A percentile compares a stretch with the other conserved stretches of the same genome.
These are phyloP conservation scores for Nigrospora osmanthi DNA, from an alignment of 2,329 filamentous ascomycete genomes.

Conservation along the genomic window DNA sequence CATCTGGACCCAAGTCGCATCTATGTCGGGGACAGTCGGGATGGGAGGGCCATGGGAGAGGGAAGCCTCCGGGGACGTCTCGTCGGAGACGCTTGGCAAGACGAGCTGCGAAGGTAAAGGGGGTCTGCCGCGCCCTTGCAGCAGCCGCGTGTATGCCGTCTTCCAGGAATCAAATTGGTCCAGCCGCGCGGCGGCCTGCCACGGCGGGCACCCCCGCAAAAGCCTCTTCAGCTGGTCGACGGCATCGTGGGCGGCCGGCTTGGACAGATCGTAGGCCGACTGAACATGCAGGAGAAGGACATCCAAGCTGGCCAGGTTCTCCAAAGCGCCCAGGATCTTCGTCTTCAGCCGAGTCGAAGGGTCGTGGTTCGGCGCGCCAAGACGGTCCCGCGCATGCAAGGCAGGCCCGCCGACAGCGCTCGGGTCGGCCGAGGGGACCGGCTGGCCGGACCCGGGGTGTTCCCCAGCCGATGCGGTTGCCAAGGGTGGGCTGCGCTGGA, in stretches of 20 bases:
- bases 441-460: too few relatives aligned
- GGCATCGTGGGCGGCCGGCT: constrained; percentile 13
- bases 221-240: constrained; percentile 16
- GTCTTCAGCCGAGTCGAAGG: background rate
- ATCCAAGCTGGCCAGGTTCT: background rate
- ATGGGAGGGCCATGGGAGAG: too few relatives aligned
- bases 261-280: constrained; percentile 11
- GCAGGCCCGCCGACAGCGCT: too few relatives aligned
- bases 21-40: constrained; percentile 4
- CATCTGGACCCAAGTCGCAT: constrained; percentile 14
- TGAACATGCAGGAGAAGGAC: constrained; percentile 9
- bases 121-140: too few relatives aligned
- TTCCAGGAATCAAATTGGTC: constrained; percentile 20
- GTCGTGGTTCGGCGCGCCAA: background rate
- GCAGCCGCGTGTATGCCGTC: constrained; percentile 5
- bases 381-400: too few relatives aligned
- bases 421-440: too few relatives aligned
- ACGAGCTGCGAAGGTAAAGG: too few relatives aligned
- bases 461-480: too few relatives aligned
- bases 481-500: too few relatives aligned
- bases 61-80: too few relatives aligned
- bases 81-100: background rate
- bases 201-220: constrained; percentile 6
- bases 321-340: background rate
- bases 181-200: constrained; percentile 8